phyloP scores from a whole-genome alignment of 108 stramenopile genomes.

The Conticribra guillardii region DNA sequence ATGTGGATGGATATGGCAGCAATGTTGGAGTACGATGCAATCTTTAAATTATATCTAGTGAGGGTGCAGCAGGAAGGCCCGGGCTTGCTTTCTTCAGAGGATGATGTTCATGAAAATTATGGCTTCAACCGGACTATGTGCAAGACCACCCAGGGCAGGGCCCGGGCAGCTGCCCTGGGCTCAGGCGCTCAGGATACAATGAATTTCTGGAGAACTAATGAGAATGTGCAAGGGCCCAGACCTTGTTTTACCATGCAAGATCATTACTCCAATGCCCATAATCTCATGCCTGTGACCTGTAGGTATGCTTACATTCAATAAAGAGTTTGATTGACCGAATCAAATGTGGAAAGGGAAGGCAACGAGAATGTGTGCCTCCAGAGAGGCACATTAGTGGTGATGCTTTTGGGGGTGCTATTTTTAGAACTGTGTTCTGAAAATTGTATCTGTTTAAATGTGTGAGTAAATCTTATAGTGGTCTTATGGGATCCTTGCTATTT shows the following conservation, averaged over 20 bases:
- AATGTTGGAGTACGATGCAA: conserved; percentile 6
- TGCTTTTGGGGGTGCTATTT: too few relatives aligned
- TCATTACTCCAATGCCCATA: conserved; percentile 10
- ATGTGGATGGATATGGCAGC: neutral
- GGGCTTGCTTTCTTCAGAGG: neutral
- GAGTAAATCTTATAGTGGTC: too few relatives aligned
- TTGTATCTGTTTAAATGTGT: too few relatives aligned
- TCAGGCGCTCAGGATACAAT: neutral
- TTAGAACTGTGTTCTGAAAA: too few relatives aligned
- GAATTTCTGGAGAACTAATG: conserved; percentile 8
- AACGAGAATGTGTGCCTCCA: neutral
- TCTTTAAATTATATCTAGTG: conserved; percentile 2
- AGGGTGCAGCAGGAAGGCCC: neutral
- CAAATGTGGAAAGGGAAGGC: neutral
- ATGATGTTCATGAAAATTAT: conserved; percentile 4
- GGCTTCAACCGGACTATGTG: conserved; percentile 4
- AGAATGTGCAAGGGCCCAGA: neutral
- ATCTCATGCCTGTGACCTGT: conserved; percentile 15
- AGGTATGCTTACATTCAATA: conserved; percentile 1
- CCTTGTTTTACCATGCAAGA: conserved; percentile 6
- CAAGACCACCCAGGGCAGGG: neutral
- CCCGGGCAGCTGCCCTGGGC: neutral
- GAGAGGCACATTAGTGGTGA: too few relatives aligned
- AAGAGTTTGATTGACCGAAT: neutral
- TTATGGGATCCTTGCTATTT: too few relatives aligned